Base-by-base conservation (phyloP, 352 stramenopile genomes). In the Phytophthora pinifolia region DNA sequence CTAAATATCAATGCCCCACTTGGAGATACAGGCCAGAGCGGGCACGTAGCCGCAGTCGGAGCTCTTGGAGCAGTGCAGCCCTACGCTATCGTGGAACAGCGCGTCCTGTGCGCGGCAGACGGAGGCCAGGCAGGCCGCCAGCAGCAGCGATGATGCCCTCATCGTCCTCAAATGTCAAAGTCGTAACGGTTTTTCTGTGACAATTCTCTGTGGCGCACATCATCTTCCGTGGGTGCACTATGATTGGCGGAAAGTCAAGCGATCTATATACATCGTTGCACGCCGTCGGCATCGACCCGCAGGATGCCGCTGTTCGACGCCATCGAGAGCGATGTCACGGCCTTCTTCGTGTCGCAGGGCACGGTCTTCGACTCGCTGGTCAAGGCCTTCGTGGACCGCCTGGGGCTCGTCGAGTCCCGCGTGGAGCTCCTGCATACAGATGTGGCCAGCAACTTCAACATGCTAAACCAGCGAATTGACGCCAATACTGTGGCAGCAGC, bases 31-130 rank as follows among this genome's bases (percentile, higher is more conserved):
- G 14, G 82, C 79, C 18, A 92, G 65, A 2, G 79, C 78, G 5
- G 82, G 84, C 9, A 94, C 54, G 45, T 86, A 89, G 61, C 84
- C 84, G 45, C 84, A 94, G 61, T 94, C 82, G 4, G 53, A 56
- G 22, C 70, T 73, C 20, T 58, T 46, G 1, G 64, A 54, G 66
- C 84, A 94, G 10, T 57, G 31, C 2, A 86, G 14, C 1, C 80
- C 78, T 30, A 85, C 34, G 9, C 51, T 54, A 4, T 84, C 67
- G 35, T 63, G 46, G 55, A 76, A 79, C 4, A 59, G 17, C 9
- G 46, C 48, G 25, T 57, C 41, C 27, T 67, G 31, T 14, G 49
- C 41, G 9, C 31, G 9, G 31, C 34, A 48, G 15, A 53, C 10
- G 1, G 45, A 55, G 42, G 41, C 47, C 20, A 62, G 6, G 30